A percentile compares a stretch with the other conserved stretches of the same genome.
Conservation (phyloP, 768 basidiomycete species). For the Russula virescens region DNA sequence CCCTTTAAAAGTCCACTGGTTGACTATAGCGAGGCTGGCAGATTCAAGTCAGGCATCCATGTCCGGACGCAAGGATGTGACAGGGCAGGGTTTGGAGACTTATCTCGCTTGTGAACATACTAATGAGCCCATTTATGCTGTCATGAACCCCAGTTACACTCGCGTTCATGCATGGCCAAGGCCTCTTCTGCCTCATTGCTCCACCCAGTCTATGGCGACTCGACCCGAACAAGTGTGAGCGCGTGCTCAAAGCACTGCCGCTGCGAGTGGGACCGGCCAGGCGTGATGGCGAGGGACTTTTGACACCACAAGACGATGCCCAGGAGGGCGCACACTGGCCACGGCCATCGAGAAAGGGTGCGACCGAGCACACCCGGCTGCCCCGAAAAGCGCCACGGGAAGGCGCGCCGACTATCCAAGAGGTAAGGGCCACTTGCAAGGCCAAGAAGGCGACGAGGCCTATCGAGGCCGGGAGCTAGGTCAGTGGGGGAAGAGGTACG, state of each 20-base stretch:
- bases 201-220: constrained; percentile 31
- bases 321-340: too few species aligned
- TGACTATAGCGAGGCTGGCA: background rate
- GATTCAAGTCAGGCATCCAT: constrained; percentile 3
- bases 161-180: constrained; percentile 48
- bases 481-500: constrained; percentile 10
- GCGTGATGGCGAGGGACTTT: too few species aligned
- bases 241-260: too few species aligned
- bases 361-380: too few species aligned
- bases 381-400: too few species aligned
- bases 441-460: too few species aligned
- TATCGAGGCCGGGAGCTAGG: background rate
- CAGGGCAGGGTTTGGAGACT: constrained; percentile 17
- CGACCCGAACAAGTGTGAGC: too few species aligned
- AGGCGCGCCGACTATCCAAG: too few species aligned
- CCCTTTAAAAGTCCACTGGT: background rate
- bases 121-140: constrained; percentile 29
- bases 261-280: too few species aligned
- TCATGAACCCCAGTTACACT: constrained; percentile 69
- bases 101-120: constrained; percentile 22
- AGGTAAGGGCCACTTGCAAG: too few species aligned
- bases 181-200: constrained; percentile 31
- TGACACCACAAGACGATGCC: too few species aligned
- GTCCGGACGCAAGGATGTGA: constrained; percentile 23
- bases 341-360: too few species aligned